Percentiles rank a stretch among this genome's conserved stretches.
phyloP scores from a whole-genome alignment of 2,329 filamentous ascomycete species.

The Epichloe scottii region DNA sequence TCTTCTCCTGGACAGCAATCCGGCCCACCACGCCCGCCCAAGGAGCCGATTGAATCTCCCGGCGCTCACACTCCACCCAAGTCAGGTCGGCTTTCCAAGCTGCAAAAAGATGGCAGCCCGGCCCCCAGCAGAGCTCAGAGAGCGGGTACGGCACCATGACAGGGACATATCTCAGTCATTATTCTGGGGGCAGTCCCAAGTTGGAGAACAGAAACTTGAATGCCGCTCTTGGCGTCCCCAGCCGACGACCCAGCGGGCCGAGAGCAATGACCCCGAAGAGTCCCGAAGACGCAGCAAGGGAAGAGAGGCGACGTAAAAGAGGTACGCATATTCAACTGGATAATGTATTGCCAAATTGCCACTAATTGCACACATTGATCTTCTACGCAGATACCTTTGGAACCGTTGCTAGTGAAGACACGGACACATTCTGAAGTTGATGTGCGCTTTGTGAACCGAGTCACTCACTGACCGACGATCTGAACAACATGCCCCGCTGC shows the following conservation, averaged over 20 bases:
- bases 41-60: conserved; percentile 42
- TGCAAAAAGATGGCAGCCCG: conserved; percentile 39
- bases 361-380: neutral
- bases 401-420: conserved; percentile 21
- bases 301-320: conserved; percentile 43
- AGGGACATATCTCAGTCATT: conserved; percentile 35
- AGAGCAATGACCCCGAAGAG: conserved; percentile 49
- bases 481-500: no score
- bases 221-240: conserved; percentile 37
- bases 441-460: no score
- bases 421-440: conserved; percentile 22
- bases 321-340: conserved; percentile 27
- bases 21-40: conserved; percentile 46
- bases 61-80: conserved; percentile 32
- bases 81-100: conserved; percentile 34
- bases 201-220: conserved; percentile 46
- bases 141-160: conserved; percentile 39
- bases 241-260: conserved; percentile 43
- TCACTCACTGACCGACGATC: no score
- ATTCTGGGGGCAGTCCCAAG: conserved; percentile 42
- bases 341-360: neutral
- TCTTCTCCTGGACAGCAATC: conserved; percentile 29
- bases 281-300: conserved; percentile 30
- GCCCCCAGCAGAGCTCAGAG: conserved; percentile 44
- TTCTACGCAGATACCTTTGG: conserved; percentile 14